Conservation (phyloP, 257 asterid species). For the Plantago major region DNA sequence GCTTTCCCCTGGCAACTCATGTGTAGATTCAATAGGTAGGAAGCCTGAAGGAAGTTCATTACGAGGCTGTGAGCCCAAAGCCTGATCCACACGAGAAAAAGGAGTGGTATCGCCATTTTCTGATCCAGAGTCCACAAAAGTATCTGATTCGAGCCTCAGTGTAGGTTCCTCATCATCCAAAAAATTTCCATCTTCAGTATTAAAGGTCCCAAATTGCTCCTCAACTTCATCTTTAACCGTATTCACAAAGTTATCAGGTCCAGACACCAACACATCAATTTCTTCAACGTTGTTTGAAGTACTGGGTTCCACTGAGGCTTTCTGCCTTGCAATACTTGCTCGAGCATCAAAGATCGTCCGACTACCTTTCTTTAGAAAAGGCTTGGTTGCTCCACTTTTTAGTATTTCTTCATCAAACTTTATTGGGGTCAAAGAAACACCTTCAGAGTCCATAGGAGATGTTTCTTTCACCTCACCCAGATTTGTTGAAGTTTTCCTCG, state of each 20-base stretch:
- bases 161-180: slow-evolving; percentile 22
- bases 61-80: slow-evolving; percentile 52
- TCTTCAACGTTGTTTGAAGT: slow-evolving; percentile 37
- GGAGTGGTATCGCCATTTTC: slow-evolving; percentile 51
- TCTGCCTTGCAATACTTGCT: slow-evolving; percentile 41
- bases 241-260: slow-evolving; percentile 40
- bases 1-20: slow-evolving; percentile 61
- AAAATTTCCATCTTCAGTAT: slow-evolving; percentile 20
- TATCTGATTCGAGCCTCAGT: slow-evolving; percentile 19
- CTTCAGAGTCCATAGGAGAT: slow-evolving; percentile 45
- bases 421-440: slow-evolving; percentile 42
- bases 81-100: slow-evolving; percentile 52
- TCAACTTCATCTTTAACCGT: slow-evolving; percentile 45
- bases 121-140: slow-evolving; percentile 50
- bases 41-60: slow-evolving; percentile 34
- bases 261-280: slow-evolving; percentile 46
- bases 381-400: slow-evolving; percentile 42
- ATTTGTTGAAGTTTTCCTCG: slow-evolving; percentile 55
- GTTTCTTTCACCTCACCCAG: slow-evolving; percentile 42
- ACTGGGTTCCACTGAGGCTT: slow-evolving; percentile 36
- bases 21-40: slow-evolving; percentile 38
- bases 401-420: slow-evolving; percentile 44
- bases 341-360: slow-evolving; percentile 47
- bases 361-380: slow-evolving; percentile 61
- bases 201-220: slow-evolving; percentile 45